phyloP scores from a whole-genome alignment of 306 rosid genomes.

The Pterocarpus santalinus region DNA sequence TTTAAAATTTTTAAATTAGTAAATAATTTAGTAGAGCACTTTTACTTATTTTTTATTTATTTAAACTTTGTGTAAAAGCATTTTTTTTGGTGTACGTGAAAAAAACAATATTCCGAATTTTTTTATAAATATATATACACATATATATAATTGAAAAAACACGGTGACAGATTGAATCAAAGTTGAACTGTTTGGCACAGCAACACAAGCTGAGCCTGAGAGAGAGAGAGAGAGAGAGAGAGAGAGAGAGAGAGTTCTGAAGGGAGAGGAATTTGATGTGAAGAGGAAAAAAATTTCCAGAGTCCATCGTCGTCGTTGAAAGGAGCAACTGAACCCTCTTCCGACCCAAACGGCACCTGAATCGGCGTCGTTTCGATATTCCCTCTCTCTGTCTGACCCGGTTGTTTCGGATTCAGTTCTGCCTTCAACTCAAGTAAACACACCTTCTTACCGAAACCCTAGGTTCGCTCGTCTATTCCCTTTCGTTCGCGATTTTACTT shows the following conservation, averaged over 20 bases:
- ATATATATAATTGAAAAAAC: background rate
- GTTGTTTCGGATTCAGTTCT: constrained; percentile 60
- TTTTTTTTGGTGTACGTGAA: too few species aligned
- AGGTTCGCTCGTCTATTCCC: constrained; percentile 42
- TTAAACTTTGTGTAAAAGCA: too few species aligned
- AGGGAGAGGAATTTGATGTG: background rate
- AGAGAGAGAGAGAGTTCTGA: background rate
- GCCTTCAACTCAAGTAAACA: constrained; percentile 44
- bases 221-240: constrained; percentile 28
- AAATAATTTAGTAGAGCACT: too few species aligned
- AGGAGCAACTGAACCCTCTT: constrained; percentile 25
- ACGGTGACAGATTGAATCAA: constrained; percentile 69
- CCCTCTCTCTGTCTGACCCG: constrained; percentile 18
- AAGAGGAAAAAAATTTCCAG: background rate
- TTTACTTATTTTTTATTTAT: too few species aligned
- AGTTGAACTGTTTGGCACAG: constrained; percentile 55
- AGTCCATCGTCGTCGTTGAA: constrained; percentile 2
- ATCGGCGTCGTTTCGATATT: constrained; percentile 47
- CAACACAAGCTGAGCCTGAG: constrained; percentile 38
- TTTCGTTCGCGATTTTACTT: background rate
- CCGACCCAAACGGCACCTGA: constrained; percentile 44
- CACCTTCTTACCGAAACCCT: constrained; percentile 58
- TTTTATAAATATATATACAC: too few species aligned
- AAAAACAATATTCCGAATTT: background rate
- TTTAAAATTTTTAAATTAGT: too few species aligned